A percentile compares a stretch with the other conserved stretches of the same genome.
phyloP scores from a whole-genome alignment of 192 early-diverging fungal genomes.

The Hyaloraphidium curvatum region DNA sequence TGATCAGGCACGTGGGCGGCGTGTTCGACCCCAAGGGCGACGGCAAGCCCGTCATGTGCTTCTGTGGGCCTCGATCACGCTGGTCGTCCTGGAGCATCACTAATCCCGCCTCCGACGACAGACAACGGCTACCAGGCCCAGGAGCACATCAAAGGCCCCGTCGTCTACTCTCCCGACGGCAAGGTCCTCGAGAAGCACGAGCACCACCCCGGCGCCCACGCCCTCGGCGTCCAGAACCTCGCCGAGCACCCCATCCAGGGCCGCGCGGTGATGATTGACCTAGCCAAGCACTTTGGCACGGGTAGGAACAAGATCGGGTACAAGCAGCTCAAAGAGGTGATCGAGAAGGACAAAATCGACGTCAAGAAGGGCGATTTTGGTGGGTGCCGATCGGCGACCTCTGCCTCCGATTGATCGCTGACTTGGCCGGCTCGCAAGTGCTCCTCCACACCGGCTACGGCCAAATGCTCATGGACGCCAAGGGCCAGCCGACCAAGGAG shows the following conservation, averaged over 20 bases:
- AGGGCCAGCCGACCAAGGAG: neutral
- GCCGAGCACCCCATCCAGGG: neutral
- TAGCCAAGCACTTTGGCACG: neutral
- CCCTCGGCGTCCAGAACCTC: neutral
- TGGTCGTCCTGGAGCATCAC: too few species aligned
- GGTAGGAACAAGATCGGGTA: neutral
- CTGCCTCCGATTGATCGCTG: too few species aligned
- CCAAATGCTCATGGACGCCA: neutral
- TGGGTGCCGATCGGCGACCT: too few species aligned
- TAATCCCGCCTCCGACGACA: too few species aligned
- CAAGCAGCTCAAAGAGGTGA: neutral
- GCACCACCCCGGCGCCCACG: neutral
- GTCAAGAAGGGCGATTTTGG: neutral
- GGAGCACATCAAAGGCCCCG: neutral
- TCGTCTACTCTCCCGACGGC: constrained; percentile 1
- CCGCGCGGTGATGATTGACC: neutral
- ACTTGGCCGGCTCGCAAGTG: neutral
- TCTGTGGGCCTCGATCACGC: too few species aligned
- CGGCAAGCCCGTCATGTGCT: neutral
- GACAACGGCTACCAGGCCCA: neutral
- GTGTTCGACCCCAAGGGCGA: neutral
- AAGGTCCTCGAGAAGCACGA: neutral
- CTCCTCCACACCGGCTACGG: constrained; percentile 2
- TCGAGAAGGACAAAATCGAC: neutral
- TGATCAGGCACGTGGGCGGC: neutral